phyloP scores from a whole-genome alignment of 495 filamentous ascomycete species.

The Geoglossum glabrum region DNA sequence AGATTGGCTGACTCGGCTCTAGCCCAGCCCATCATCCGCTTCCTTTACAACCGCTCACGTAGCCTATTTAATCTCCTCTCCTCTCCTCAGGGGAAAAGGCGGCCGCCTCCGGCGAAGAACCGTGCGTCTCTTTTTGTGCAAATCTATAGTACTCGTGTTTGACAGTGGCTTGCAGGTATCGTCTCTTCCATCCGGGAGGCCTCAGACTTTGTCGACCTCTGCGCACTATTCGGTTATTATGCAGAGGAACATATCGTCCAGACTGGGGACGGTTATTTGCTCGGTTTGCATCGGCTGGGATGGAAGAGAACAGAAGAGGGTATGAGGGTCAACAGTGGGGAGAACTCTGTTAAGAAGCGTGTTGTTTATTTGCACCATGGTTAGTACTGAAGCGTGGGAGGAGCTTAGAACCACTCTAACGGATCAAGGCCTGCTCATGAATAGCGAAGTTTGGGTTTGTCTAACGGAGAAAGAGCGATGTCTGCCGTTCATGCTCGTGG shows the following conservation, averaged over 20 bases:
- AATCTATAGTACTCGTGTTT: conserved; percentile 2
- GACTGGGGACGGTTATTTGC: conserved; percentile 81
- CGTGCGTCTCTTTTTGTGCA: conserved; percentile 16
- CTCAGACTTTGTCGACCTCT: conserved; percentile 81
- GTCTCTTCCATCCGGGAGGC: conserved; percentile 40
- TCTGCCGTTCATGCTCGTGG: conserved; percentile 75
- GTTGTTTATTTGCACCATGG: conserved; percentile 89
- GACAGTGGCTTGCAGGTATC: conserved; percentile 20
- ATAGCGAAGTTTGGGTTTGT: conserved; percentile 96
- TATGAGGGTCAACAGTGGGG: conserved; percentile 48
- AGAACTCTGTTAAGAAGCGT: conserved; percentile 52
- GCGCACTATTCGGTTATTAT: conserved; percentile 69
- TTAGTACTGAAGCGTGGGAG: neutral
- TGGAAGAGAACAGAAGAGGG: conserved; percentile 66
- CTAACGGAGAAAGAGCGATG: conserved; percentile 68
- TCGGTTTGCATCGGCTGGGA: conserved; percentile 73
- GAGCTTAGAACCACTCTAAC: neutral
- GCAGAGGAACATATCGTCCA: conserved; percentile 93
- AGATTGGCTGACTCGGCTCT: conserved; percentile 3
- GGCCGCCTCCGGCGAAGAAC: conserved; percentile 37
- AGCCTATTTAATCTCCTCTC: conserved; percentile 63
- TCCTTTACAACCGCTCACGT: conserved; percentile 69
- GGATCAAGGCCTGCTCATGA: conserved; percentile 57
- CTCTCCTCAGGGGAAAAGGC: conserved; percentile 41
- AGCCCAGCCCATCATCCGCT: conserved; percentile 58